Evolutionary conservation across 768 basidiomycete species (phyloP), one percentile per base, ranked within the genome.

Genomic region (Suillus subalutaceus): DNA sequence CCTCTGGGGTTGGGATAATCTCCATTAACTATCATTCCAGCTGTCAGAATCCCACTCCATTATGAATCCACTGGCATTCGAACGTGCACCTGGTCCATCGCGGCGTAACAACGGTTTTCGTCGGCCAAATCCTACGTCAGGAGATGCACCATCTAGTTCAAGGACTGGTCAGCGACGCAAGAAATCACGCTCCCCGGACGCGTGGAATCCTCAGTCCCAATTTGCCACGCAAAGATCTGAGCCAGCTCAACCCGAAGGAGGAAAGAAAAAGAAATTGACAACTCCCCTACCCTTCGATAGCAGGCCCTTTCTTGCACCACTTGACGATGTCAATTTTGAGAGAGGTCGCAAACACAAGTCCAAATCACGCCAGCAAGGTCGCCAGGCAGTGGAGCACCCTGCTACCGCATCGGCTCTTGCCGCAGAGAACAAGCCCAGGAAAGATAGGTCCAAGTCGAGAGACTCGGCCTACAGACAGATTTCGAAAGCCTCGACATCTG

Each of bases 401-500:
- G 26, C 68, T 30, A 68, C 66, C 50, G 48, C 65, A 35, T 62
- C 62, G 4, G 59, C 63, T 52, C 55, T 18, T 52, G 55, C 37
- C 63, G 40, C 18, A 59, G 58, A 59, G 58, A 59, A 59, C 23
- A 59, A 26, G 18, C 26, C 40, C 6, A 76, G 73, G 60, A 75
- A 70, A 63, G 80, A 80, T 53, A 72, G 76, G 18, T 82, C 81
- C 3, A 76, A 75, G 44, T 81, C 81, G 35, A 71, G 78, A 18
- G 81, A 82, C 37, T 70, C 76, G 0, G 12, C 64, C 18, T 58
- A 56, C 15, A 71, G 67, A 41, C 62, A 71, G 18, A 63, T 65
- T 26, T 67, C 66, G n/a, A 79, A 75, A 67, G 62, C 71, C 9
- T 40, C 63, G 2, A 44, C 70, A 9, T 78, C 78, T 1, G 80